Conservation (phyloP, 129 eudicot species). For the Artemisia argyi region DNA sequence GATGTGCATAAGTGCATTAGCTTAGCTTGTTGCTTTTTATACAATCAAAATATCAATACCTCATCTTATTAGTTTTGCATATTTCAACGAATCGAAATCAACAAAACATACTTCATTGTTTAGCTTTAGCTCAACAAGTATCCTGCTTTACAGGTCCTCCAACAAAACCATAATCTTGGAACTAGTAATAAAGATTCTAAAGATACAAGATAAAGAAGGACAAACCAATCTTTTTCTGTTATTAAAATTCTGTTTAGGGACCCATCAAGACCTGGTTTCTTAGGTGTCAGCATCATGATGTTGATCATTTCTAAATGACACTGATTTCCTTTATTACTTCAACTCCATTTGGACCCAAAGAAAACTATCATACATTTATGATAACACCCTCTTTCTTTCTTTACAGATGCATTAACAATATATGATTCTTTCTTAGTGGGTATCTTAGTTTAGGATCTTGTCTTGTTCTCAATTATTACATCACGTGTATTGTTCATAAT, state of each 20-base stretch:
- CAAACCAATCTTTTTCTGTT: slow-evolving; percentile 12
- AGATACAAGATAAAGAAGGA: not conserved
- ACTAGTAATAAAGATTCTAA: slow-evolving; percentile 3
- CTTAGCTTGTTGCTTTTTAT: slow-evolving; percentile 21
- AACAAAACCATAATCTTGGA: slow-evolving; percentile 22
- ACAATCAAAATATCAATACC: slow-evolving; percentile 9
- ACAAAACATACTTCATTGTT: slow-evolving; percentile 33
- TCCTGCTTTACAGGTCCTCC: slow-evolving; percentile 58
- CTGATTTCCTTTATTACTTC: slow-evolving; percentile 21
- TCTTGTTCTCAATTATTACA: slow-evolving; percentile 19
- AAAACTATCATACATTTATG: slow-evolving; percentile 11
- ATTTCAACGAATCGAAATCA: slow-evolving; percentile 9
- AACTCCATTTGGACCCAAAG: slow-evolving; percentile 25
- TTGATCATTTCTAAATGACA: slow-evolving; percentile 7
- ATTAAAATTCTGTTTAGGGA: slow-evolving; percentile 16
- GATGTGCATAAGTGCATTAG: too few relatives aligned
- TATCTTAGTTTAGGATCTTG: slow-evolving; percentile 4
- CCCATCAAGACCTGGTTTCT: slow-evolving; percentile 32
- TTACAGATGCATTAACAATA: slow-evolving; percentile 25
- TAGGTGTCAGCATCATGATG: slow-evolving; percentile 31
- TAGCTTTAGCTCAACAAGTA: slow-evolving; percentile 38
- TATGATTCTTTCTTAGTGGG: slow-evolving; percentile 9
- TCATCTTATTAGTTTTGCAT: slow-evolving; percentile 1
- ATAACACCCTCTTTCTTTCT: slow-evolving; percentile 9
- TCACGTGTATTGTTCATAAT: slow-evolving; percentile 4